These are phyloP conservation scores for Phytopythium delawarense DNA, from an alignment of 352 stramenopile species.

Conservation along the genomic window DNA sequence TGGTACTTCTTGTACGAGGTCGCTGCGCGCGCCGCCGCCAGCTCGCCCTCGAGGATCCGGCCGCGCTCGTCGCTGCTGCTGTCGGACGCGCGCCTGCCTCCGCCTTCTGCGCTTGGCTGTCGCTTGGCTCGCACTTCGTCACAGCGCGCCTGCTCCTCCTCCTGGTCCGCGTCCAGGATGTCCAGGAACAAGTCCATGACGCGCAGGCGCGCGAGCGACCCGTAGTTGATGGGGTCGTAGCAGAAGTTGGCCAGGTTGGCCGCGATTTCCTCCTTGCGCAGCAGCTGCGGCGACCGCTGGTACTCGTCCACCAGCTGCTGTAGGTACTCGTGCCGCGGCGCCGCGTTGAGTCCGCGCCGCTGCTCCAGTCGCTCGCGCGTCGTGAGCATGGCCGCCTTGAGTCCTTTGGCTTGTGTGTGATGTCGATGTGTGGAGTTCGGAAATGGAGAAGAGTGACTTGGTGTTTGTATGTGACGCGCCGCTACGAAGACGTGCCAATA, in stretches of 20 bases:
- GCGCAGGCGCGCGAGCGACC: constrained; percentile 40
- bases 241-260: constrained; percentile 82
- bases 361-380: constrained; percentile 48
- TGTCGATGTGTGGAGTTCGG: background rate
- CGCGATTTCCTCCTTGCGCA: constrained; percentile 71
- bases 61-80: background rate
- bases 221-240: constrained; percentile 86
- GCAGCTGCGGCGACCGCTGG: constrained; percentile 46
- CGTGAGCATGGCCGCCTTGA: constrained; percentile 44
- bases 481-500: background rate
- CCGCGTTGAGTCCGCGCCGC: constrained; percentile 60
- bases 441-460: background rate
- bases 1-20: constrained; percentile 17
- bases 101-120: background rate
- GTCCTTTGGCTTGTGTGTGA: too few species aligned
- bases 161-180: constrained; percentile 47
- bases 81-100: background rate
- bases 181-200: constrained; percentile 80
- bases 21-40: constrained; percentile 3
- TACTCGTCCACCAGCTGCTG: constrained; percentile 76
- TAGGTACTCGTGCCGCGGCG: constrained; percentile 72
- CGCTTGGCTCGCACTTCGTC: background rate
- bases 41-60: background rate
- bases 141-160: constrained; percentile 7
- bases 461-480: background rate